Base-by-base conservation (phyloP, 2,329 filamentous ascomycete genomes). In the Clarireedia paspali region DNA sequence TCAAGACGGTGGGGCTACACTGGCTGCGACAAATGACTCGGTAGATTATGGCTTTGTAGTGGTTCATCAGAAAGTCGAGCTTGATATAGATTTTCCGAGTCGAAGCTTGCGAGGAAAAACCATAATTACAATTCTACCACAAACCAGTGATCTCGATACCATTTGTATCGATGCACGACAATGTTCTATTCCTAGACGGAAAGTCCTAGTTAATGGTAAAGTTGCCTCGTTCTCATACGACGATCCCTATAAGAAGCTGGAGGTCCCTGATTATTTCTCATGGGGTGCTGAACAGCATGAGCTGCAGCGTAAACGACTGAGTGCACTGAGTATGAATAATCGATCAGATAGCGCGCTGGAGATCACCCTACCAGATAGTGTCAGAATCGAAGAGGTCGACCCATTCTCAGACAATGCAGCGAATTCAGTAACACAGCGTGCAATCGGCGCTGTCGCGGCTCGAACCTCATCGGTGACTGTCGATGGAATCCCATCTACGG, bases 1-100 rank as follows among this genome's bases (percentile, higher is more conserved):
- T 26, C 57, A 45, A 57, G 27, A 55, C 60, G 50, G 44, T 23
- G 34, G 39, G 12, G 24, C 45, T 26, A 39, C 45, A 17, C 30
- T 55, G 4, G 61, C 59, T n/a, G 39, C 47, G 14, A 55, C 24
- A 6, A 39, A 44, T 9, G 53, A 55, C 17, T 38, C 53, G 30
- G 58, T 58, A 15, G 60, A 62, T 15, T 66, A 66, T 56, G 67
- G 65, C 26, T 79, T 75, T 59, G 68, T 79, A 42, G 74, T 97
- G 57, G 79, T 89, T 54, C 87, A 91, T 72, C 92, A 97, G 73
- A 88, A 89, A 70, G 85, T 99, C 50, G 86, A 91, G 65, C 77
- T 99, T 58, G 91, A 97, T 66, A 78, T 99, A 68, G 88, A 95
- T 73, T 95, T 99, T 70, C 79, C 81, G 61, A 82, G 81, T 53